These are phyloP conservation scores for Wallacemonas sp. DNA, from an alignment of 208 protist genomes.

Conservation along the genomic window DNA sequence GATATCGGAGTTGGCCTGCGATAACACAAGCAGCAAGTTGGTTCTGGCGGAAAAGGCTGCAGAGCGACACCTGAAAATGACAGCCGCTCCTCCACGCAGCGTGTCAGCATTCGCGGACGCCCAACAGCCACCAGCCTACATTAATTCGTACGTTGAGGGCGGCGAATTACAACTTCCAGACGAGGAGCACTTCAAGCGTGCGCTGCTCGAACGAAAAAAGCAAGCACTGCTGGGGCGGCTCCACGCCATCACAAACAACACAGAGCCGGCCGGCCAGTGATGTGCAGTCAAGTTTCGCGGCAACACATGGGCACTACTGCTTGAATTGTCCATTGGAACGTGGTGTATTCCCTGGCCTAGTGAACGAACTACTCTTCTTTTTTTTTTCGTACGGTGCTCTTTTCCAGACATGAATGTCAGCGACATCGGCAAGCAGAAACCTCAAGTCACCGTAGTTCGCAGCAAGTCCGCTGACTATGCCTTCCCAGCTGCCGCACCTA, in stretches of 20 bases:
- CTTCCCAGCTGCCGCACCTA: too few relatives aligned
- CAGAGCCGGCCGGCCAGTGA: not conserved
- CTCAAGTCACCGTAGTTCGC: too few relatives aligned
- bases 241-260: not conserved
- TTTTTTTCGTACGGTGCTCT: slow-evolving; percentile 6
- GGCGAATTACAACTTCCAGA: slow-evolving; percentile 38
- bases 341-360: not conserved
- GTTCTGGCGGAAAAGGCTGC: slow-evolving; percentile 26
- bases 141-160: slow-evolving; percentile 25
- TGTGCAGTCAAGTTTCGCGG: not conserved
- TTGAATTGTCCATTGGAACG: not conserved
- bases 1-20: slow-evolving; percentile 4
- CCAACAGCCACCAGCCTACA: not conserved
- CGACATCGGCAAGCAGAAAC: too few relatives aligned
- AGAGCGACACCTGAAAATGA: slow-evolving; percentile 13
- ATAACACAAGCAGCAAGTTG: slow-evolving; percentile 18
- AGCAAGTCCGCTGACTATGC: too few relatives aligned
- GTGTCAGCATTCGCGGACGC: not conserved
- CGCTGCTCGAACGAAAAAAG: slow-evolving; percentile 36
- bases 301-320: not conserved
- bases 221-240: not conserved
- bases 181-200: slow-evolving; percentile 45
- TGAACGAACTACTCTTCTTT: not conserved
- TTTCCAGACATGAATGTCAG: too few relatives aligned
- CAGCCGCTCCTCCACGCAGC: not conserved